Evolutionary conservation across 2,329 filamentous ascomycete genomes (phyloP).

Genomic region (Penicillium expansum): DNA sequence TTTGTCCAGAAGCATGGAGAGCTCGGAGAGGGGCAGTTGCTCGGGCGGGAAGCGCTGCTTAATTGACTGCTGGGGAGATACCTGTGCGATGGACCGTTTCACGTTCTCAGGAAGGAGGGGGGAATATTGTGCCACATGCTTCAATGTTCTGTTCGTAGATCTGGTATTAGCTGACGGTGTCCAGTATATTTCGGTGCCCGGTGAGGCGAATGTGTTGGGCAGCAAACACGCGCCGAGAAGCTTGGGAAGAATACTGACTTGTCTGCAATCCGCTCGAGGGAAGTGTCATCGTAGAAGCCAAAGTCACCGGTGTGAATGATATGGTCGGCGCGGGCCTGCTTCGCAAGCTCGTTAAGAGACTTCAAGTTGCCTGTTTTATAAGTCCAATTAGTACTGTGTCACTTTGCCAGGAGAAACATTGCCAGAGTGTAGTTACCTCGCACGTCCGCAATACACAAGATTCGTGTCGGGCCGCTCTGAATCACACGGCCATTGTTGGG

Average conservation of each 20-base stretch:
- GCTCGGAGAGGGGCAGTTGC: conserved; percentile 87
- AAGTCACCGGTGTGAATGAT: conserved; percentile 99
- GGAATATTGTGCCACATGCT: conserved; percentile 98
- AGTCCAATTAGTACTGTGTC: conserved; percentile 17
- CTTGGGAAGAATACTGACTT: conserved; percentile 63
- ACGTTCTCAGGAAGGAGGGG: conserved; percentile 79
- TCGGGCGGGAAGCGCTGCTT: conserved; percentile 79
- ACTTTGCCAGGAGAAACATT: background rate
- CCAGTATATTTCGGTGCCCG: background rate
- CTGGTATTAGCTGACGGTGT: conserved; percentile 18
- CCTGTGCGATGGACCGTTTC: conserved; percentile 64
- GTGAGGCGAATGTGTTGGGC: conserved; percentile 10
- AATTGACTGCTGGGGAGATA: conserved; percentile 66
- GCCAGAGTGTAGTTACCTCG: conserved; percentile 40
- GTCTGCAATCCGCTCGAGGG: conserved; percentile 93
- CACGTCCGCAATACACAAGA: conserved; percentile 52
- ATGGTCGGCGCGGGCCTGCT: conserved; percentile 90
- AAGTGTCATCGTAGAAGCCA: conserved; percentile 96
- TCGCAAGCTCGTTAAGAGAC: conserved; percentile 94
- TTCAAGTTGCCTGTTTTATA: conserved; percentile 75
- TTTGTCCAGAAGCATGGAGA: conserved; percentile 82
- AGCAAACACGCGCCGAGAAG: conserved; percentile 7
- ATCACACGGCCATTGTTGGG: conserved; percentile 52
- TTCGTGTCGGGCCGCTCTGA: conserved; percentile 47
- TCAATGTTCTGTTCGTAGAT: conserved; percentile 68